Base-by-base conservation (phyloP, 306 rosid genomes). In the Rosa persica region DNA sequence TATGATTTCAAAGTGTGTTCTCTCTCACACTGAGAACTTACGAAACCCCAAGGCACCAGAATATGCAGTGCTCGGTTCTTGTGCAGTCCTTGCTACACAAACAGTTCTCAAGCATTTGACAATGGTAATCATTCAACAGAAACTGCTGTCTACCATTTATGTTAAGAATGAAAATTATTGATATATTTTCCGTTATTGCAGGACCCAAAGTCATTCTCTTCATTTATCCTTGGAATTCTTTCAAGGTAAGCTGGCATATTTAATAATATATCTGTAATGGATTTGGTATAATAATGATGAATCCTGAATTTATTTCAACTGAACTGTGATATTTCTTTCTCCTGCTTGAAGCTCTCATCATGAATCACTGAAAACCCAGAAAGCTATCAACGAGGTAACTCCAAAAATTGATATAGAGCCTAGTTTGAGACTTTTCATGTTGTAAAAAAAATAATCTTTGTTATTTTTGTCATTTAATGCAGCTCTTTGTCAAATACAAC, bases 401-500 rank as follows among this genome's bases (percentile, higher is more conserved):
- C 55, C 61, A 23, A 67, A 67, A 65, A 75, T 80, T 82, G 57
- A 81, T 81, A 51, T 83, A 51, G 73, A 30, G 79, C 68, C 39
- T 82, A 51, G 57, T 52, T 79, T 77, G 23, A 67, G 76, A 36
- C 55, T 42, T 80, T 61, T 47, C 25, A 10, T 78, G 68, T 76
- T 8, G 61, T 80, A 84, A 30, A 69, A 80, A 80, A 88, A 78
- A 30, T 70, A 46, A 30, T 60, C 72, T 64, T 55, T 30, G 44
- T 44, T 39, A 8, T 17, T 64, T 66, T 39, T 66, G 13, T 39
- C 71, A 38, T 66, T n/a, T 39, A 10, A 38, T 66, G 83, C 99
- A 95, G 99, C 97, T 95, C 75, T 95, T 95, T 89, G 97, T 95
- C 78, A 95, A 93, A 87, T 95, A 87, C 96, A 95, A 93, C 96